These are phyloP conservation scores for Backusella australiensis DNA, from an alignment of 192 early-diverging fungal genomes.

Conservation along the genomic window DNA sequence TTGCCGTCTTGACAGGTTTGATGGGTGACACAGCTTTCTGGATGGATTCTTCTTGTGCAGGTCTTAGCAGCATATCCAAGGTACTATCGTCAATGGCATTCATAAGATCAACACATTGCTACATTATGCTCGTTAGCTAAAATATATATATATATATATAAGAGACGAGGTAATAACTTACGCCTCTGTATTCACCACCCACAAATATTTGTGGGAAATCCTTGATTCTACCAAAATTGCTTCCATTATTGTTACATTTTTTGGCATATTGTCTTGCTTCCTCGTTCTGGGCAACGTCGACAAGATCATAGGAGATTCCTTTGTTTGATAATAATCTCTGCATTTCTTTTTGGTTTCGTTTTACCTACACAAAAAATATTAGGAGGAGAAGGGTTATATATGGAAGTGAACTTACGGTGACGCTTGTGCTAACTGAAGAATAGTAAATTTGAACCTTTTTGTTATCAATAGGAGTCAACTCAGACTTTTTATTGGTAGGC, in stretches of 20 bases:
- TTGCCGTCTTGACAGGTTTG: background rate
- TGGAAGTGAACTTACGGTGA: slow-evolving; percentile 20
- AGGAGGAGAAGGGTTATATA: background rate
- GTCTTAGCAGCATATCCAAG: slow-evolving; percentile 12
- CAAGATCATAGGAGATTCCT: slow-evolving; percentile 38
- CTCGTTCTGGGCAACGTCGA: slow-evolving; percentile 41
- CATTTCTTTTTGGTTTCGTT: slow-evolving; percentile 43
- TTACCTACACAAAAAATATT: slow-evolving; percentile 26
- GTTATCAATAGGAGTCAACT: slow-evolving; percentile 23
- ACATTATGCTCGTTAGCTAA: background rate
- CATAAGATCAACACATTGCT: slow-evolving; percentile 26
- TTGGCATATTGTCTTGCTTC: slow-evolving; percentile 41
- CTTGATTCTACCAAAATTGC: slow-evolving; percentile 25
- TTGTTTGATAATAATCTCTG: slow-evolving; percentile 31
- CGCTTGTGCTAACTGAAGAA: slow-evolving; percentile 48
- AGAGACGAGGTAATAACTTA: slow-evolving; percentile 1
- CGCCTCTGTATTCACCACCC: slow-evolving; percentile 46
- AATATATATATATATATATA: background rate
- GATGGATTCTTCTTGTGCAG: slow-evolving; percentile 15
- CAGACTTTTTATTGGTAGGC: background rate
- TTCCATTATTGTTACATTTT: slow-evolving; percentile 37
- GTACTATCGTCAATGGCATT: slow-evolving; percentile 18
- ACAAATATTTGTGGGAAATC: slow-evolving; percentile 48
- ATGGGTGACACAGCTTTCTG: slow-evolving; percentile 2
- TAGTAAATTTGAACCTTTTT: slow-evolving; percentile 46